Percentiles rank a stretch among this genome's conserved stretches.
These are phyloP conservation scores for Microdochium paspali DNA, from an alignment of 2,329 filamentous ascomycete species.

Conservation along the genomic window DNA sequence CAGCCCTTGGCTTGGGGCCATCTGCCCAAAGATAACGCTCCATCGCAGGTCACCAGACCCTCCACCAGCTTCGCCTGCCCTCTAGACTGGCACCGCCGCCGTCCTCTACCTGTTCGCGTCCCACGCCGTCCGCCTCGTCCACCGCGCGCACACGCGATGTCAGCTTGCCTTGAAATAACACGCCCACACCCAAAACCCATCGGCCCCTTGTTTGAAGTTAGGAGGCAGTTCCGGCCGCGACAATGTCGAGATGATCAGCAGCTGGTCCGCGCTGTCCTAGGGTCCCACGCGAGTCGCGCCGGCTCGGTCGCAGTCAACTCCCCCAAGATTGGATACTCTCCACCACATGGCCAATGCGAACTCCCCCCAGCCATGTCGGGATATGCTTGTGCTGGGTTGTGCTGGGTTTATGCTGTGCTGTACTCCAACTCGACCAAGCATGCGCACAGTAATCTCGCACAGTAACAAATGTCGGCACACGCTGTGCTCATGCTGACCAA, in stretches of 20 bases:
- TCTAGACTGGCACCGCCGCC: background rate
- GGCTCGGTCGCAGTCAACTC: background rate
- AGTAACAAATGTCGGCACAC: background rate
- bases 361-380: too few species aligned
- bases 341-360: background rate
- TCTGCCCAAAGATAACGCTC: background rate
- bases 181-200: background rate
- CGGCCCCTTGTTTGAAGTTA: background rate
- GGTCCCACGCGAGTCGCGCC: background rate
- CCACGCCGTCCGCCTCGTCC: background rate
- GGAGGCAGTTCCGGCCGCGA: background rate
- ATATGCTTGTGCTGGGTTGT: too few species aligned
- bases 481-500: background rate
- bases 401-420: too few species aligned
- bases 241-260: background rate
- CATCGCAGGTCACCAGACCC: background rate
- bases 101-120: background rate
- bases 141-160: background rate
- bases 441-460: background rate
- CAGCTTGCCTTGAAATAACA: background rate
- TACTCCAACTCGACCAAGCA: too few species aligned
- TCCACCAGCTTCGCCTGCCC: background rate
- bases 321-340: background rate
- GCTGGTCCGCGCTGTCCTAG: background rate
- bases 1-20: too few species aligned